Base-by-base conservation (phyloP, 495 filamentous ascomycete genomes). In the Penicillium parvum region DNA sequence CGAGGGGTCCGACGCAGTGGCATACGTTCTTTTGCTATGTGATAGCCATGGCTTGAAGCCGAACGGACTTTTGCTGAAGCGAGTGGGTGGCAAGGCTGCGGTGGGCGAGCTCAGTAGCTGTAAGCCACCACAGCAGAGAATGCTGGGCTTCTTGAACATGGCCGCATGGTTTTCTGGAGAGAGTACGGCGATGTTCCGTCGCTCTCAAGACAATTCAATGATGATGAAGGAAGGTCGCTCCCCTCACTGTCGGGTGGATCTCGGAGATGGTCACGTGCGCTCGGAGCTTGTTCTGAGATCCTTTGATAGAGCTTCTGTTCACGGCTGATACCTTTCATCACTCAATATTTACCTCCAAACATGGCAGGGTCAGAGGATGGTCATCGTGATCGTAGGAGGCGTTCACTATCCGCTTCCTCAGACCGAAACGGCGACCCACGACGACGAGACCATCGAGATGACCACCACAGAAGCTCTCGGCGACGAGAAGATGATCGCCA, bases 121-220 rank as follows among this genome's bases (percentile, higher is more conserved):
- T 17, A 64, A 30, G 30, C 65, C 53, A 27, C 53, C 43, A 43
- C 42, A 55, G 42, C 28, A 49, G 32, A 63, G 40, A 37, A 50
- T 11, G 18, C 40, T 54, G 30, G 52, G 23, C 45, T 57, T 66
- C 61, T 58, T 67, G 39, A 63, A 52, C 69, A 73, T 73, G 50
- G 48, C 63, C 53, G 49, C 69, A 73, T 73, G 47, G 35, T 56
- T 63, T 60, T 47, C 4, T 23, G 27, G 30, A 35, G 49, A 55
- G 55, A 55, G 50, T 44, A 52, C 41, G 41, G 43, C 29, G 16
- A 23, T 45, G 4, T 43, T 37, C 50, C 43, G 34, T 26, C 36
- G 29, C 56, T 60, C 50, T 36, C 29, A 20, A 40, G 14, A 29
- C 26, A 22, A 25, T 47, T 27, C 22, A 35, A n/a, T n/a, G 5